A percentile compares a stretch with the other conserved stretches of the same genome.
These are phyloP conservation scores for Leccinum arenicola DNA, from an alignment of 768 basidiomycete genomes.

Conservation along the genomic window DNA sequence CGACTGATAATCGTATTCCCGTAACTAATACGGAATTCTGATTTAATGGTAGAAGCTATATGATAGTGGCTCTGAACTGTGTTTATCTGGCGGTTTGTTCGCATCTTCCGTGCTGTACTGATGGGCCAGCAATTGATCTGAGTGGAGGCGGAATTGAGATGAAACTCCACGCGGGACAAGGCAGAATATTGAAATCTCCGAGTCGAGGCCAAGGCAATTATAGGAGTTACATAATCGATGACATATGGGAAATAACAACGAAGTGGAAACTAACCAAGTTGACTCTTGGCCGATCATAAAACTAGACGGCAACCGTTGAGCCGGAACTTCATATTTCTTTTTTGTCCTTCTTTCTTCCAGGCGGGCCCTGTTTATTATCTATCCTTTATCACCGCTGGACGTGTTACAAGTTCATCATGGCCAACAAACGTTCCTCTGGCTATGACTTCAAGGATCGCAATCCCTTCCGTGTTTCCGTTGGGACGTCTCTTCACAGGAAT, in stretches of 20 bases:
- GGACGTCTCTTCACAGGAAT: slow-evolving; percentile 70
- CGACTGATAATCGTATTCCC: background rate
- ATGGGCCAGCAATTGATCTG: background rate
- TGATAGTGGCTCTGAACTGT: background rate
- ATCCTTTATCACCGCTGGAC: slow-evolving; percentile 15
- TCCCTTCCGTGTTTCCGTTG: slow-evolving; percentile 38
- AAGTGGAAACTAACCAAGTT: background rate
- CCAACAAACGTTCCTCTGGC: slow-evolving; percentile 51
- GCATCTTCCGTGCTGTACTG: slow-evolving; percentile 2
- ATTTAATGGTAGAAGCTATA: background rate
- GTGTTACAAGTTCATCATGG: slow-evolving; percentile 25
- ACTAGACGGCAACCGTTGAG: slow-evolving; percentile 3
- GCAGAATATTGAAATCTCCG: background rate
- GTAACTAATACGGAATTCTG: background rate
- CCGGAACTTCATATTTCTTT: background rate
- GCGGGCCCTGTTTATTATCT: slow-evolving; percentile 27
- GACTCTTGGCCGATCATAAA: slow-evolving; percentile 3
- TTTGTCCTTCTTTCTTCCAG: slow-evolving; percentile 15
- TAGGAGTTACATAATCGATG: background rate
- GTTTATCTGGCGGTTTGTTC: background rate
- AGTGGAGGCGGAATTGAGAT: background rate
- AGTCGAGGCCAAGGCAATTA: background rate
- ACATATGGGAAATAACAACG: background rate
- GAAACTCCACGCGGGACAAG: background rate
- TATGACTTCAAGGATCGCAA: slow-evolving; percentile 67